Base-by-base conservation (phyloP, 805 yeast genomes). In the Cyberlindnera subsufficiens region DNA sequence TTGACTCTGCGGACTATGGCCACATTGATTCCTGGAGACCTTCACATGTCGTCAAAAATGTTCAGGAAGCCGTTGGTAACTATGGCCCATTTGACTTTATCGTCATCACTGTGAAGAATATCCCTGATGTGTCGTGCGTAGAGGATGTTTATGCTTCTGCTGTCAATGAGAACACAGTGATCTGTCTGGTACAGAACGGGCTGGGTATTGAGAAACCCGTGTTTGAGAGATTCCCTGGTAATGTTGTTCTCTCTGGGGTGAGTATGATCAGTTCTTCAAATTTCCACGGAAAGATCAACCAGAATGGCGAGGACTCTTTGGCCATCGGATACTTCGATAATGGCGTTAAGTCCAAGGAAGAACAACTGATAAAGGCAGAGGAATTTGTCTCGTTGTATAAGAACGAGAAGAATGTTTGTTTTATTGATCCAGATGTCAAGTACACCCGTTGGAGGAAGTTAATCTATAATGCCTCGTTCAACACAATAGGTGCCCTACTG, bases 391-490 rank as follows among this genome's bases (percentile, higher is more conserved):
- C 59, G 4, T 42, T 79, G 16, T 80, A 78, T 59, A 50, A 62
- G 22, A 70, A 70, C 40, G 71, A 65, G 6, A 55, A 64, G 37
- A 77, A 77, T 50, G 47, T 56, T 1, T 64, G 71, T 49, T 51
- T 50, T 14, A 67, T 68, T 43, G 70, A 65, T 42, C 66, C 67
- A 8, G 68, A 76, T 51, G 75, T 73, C 36, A 70, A 70, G 57
- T 67, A 58, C 58, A 67, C 74, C 32, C 68, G 95, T 50, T 82
- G 86, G 78, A 65, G 71, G 43, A 85, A 85, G 58, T 68, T 85
- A 47, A 71, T 85, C 13, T 84, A 83, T 64, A 85, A 84, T 58
- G 80, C 86, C 17, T 65, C 82, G 1, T 66, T 79, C 56, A 85
- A 85, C 63, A 72, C 89, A 6, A 63, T 75, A 5, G 71, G 82